A percentile compares a stretch with the other conserved stretches of the same genome.
Evolutionary conservation across 2,329 filamentous ascomycete genomes (phyloP).

Genomic region (Corinectria fuckeliana): DNA sequence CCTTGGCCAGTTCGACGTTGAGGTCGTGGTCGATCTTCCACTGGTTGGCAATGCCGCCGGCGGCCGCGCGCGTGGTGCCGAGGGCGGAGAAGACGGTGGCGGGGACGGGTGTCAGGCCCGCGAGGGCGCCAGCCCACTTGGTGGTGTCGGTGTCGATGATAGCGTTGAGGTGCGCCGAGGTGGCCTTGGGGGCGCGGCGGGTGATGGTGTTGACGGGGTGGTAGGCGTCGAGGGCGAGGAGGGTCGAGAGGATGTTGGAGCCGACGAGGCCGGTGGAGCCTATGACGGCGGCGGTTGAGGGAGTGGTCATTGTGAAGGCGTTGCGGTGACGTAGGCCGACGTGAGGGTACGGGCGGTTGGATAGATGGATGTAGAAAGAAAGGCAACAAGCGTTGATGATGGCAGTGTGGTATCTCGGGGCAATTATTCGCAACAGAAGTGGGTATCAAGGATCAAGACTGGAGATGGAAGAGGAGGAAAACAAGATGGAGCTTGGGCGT

Average conservation of each 20-base stretch:
- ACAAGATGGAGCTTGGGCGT: neutral
- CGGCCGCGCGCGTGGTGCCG: conserved; percentile 78
- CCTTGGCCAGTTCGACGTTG: conserved; percentile 78
- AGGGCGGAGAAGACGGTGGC: conserved; percentile 77
- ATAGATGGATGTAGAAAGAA: neutral
- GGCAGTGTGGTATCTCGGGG: neutral
- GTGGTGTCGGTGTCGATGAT: conserved; percentile 71
- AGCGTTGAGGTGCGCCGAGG: conserved; percentile 64
- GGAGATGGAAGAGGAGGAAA: neutral
- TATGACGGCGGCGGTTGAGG: conserved; percentile 59
- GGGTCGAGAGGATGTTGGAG: conserved; percentile 72
- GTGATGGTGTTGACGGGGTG: conserved; percentile 68
- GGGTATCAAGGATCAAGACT: neutral
- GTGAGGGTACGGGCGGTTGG: neutral
- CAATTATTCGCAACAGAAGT: neutral
- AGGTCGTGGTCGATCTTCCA: conserved; percentile 89
- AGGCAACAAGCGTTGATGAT: neutral
- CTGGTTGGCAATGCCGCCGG: conserved; percentile 79
- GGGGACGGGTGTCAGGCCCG: conserved; percentile 61
- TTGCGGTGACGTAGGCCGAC: neutral
- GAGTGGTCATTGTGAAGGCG: conserved; percentile 37
- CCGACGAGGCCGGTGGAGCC: conserved; percentile 75
- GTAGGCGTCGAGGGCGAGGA: conserved; percentile 62
- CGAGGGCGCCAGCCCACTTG: conserved; percentile 70
- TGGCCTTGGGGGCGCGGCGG: conserved; percentile 65